phyloP scores from a whole-genome alignment of 768 basidiomycete species.

The Termitomyces sp. region DNA sequence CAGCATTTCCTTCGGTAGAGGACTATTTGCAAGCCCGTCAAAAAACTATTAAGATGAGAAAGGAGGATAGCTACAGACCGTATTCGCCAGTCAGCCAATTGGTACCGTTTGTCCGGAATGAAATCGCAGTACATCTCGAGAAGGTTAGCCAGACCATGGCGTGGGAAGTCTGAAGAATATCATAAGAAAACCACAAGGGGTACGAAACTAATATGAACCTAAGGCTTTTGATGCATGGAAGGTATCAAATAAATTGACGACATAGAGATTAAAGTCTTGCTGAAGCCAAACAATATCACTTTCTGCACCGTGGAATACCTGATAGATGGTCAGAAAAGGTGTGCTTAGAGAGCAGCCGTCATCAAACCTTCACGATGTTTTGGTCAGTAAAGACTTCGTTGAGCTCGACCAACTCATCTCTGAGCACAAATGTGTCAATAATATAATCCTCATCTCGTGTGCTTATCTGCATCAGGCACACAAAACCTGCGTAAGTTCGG shows the following conservation, averaged over 20 bases:
- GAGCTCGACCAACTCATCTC: constrained; percentile 68
- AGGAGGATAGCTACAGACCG: constrained; percentile 45
- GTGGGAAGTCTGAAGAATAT: constrained; percentile 60
- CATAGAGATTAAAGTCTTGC: constrained; percentile 89
- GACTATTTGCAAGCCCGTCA: constrained; percentile 33
- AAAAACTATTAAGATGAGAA: not conserved
- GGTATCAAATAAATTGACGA: constrained; percentile 97
- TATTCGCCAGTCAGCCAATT: constrained; percentile 97
- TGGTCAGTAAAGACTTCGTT: constrained; percentile 89
- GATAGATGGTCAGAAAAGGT: not conserved
- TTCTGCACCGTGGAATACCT: constrained; percentile 95
- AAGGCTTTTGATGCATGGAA: constrained; percentile 90
- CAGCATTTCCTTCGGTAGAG: constrained; percentile 85
- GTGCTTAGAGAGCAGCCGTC: not conserved
- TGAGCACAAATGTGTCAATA: constrained; percentile 73
- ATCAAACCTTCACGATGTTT: constrained; percentile 69
- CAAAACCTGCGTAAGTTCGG: constrained; percentile 79
- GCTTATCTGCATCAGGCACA: constrained; percentile 92
- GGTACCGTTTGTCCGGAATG: constrained; percentile 91
- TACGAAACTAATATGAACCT: constrained; percentile 34
- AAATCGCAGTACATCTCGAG: constrained; percentile 90
- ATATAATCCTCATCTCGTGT: constrained; percentile 84
- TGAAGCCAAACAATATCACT: constrained; percentile 96
- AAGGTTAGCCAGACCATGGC: constrained; percentile 80
- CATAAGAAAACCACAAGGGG: not conserved